A percentile compares a stretch with the other conserved stretches of the same genome.
These are phyloP conservation scores for Starmerella kuoi DNA, from an alignment of 805 yeast genomes.

Conservation along the genomic window DNA sequence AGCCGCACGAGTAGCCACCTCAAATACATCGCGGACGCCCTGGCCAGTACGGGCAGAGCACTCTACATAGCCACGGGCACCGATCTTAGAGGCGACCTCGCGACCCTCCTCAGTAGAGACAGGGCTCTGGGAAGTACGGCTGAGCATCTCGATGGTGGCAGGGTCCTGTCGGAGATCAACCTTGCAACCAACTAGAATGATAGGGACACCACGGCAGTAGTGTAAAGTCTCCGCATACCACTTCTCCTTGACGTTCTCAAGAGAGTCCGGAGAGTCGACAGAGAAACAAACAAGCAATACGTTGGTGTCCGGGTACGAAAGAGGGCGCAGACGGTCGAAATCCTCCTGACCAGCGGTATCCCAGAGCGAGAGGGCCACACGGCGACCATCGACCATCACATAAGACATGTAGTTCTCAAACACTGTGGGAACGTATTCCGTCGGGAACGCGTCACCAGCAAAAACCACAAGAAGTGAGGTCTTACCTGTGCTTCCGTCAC, in stretches of 20 bases:
- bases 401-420: constrained; percentile 97
- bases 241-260: constrained; percentile 88
- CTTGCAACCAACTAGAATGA: constrained; percentile 85
- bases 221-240: constrained; percentile 91
- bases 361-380: constrained; percentile 90
- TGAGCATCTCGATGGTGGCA: constrained; percentile 58
- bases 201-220: constrained; percentile 90
- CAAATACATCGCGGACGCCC: constrained; percentile 88
- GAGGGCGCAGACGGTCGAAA: constrained; percentile 84
- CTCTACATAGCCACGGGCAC: constrained; percentile 75
- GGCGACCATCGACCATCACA: constrained; percentile 81
- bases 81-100: constrained; percentile 77
- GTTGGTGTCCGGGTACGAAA: constrained; percentile 84
- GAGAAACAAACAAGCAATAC: constrained; percentile 87
- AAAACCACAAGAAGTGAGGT: constrained; percentile 77
- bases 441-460: constrained; percentile 84
- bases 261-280: constrained; percentile 79
- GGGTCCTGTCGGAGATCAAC: constrained; percentile 77
- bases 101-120: constrained; percentile 74
- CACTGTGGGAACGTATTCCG: constrained; percentile 90
- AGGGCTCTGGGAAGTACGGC: constrained; percentile 66
- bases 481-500: constrained; percentile 97
- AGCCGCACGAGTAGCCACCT: constrained; percentile 85
- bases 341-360: constrained; percentile 99
- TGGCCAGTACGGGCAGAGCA: constrained; percentile 80